These are phyloP conservation scores for Fusarium haematococcum DNA, from an alignment of 2,329 filamentous ascomycete species.

Conservation along the genomic window DNA sequence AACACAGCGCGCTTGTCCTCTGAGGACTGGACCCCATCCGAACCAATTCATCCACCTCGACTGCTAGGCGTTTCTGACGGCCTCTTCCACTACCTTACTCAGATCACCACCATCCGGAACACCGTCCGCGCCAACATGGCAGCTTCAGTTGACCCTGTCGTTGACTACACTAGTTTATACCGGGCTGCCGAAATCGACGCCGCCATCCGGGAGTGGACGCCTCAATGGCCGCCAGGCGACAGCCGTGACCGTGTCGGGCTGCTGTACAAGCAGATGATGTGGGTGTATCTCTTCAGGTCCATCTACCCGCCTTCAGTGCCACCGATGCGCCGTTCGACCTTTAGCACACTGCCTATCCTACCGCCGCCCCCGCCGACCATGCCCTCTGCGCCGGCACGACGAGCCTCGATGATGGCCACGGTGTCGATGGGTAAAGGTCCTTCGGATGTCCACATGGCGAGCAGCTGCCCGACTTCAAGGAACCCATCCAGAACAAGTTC, in stretches of 20 bases:
- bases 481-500: constrained; percentile 54
- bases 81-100: constrained; percentile 80
- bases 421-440: constrained; percentile 40
- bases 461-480: constrained; percentile 50
- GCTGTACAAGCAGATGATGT: constrained; percentile 75
- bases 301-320: constrained; percentile 64
- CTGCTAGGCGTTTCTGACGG: constrained; percentile 86
- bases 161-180: constrained; percentile 79
- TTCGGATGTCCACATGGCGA: constrained; percentile 35
- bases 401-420: constrained; percentile 52
- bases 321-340: constrained; percentile 47
- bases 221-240: constrained; percentile 69
- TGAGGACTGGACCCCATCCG: constrained; percentile 57
- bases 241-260: constrained; percentile 67
- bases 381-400: constrained; percentile 39
- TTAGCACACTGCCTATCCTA: constrained; percentile 43
- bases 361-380: constrained; percentile 26
- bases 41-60: constrained; percentile 61
- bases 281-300: constrained; percentile 72
- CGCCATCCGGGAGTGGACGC: constrained; percentile 80
- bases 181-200: constrained; percentile 81
- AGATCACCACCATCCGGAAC: constrained; percentile 83
- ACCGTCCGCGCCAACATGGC: constrained; percentile 76
- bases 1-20: constrained; percentile 53
- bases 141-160: constrained; percentile 71